Conservation (phyloP, 2,329 filamentous ascomycete species). For the Hymenoscyphus scutula region DNA sequence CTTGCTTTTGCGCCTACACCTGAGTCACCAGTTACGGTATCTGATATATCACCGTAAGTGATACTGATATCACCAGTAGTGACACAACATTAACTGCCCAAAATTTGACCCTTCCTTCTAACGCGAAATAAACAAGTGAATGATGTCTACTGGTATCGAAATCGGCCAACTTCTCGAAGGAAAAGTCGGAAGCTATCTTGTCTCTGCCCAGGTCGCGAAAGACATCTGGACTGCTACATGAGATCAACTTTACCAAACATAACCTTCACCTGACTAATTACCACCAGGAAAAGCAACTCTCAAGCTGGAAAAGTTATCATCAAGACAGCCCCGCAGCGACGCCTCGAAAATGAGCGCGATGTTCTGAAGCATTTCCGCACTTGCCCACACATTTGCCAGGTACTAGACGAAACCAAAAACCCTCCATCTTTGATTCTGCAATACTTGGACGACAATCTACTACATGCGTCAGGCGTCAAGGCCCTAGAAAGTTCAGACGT, state of each 20-base stretch:
- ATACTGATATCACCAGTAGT: too few relatives aligned
- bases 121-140: too few relatives aligned
- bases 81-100: too few relatives aligned
- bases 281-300: constrained; percentile 24
- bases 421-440: constrained; percentile 28
- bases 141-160: not conserved
- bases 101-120: too few relatives aligned
- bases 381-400: constrained; percentile 24
- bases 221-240: constrained; percentile 28
- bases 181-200: too few relatives aligned
- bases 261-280: constrained; percentile 24
- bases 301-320: constrained; percentile 26
- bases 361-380: constrained; percentile 26
- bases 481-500: constrained; percentile 23
- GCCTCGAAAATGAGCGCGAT: constrained; percentile 30
- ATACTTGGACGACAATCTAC: constrained; percentile 27
- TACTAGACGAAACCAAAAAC: constrained; percentile 29
- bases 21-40: too few relatives aligned
- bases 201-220: not conserved
- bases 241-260: constrained; percentile 22
- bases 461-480: constrained; percentile 25
- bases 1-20: too few relatives aligned
- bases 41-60: too few relatives aligned
- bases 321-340: constrained; percentile 25
- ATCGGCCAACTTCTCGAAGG: too few relatives aligned